phyloP scores from a whole-genome alignment of 2,329 filamentous ascomycete genomes.

The Aspergillus carbonarius region DNA sequence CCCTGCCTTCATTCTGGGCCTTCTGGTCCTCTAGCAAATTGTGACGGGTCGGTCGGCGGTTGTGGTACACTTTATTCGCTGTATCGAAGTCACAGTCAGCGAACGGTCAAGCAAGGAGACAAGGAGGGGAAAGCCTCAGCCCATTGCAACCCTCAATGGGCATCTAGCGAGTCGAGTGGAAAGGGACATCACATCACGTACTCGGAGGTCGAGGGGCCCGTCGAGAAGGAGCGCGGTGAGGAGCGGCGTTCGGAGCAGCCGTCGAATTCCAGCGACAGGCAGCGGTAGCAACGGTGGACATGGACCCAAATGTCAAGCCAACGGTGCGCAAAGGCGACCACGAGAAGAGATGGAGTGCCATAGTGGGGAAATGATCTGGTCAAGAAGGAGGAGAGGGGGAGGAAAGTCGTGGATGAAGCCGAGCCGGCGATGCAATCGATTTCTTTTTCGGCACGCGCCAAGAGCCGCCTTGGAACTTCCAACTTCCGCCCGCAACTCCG shows the following conservation, averaged over 20 bases:
- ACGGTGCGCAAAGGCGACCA: conserved; percentile 28
- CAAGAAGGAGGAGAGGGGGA: not conserved
- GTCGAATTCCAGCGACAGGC: conserved; percentile 38
- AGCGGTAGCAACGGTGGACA: conserved; percentile 20
- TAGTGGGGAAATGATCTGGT: conserved; percentile 8
- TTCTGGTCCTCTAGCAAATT: conserved; percentile 39
- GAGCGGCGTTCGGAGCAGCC: conserved; percentile 27
- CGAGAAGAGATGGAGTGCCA: conserved; percentile 32
- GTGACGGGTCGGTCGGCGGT: conserved; percentile 32
- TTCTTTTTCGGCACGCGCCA: conserved; percentile 30
- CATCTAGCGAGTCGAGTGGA: too few species aligned
- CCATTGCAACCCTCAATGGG: not conserved
- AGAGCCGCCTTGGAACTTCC: conserved; percentile 21
- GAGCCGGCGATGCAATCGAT: conserved; percentile 15
- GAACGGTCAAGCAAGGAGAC: not conserved
- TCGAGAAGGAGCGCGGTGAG: not conserved
- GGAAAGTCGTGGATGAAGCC: conserved; percentile 13
- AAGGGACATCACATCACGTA: conserved; percentile 18
- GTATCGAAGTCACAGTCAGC: conserved; percentile 4
- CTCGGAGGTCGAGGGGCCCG: conserved; percentile 18
- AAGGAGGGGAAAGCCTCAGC: not conserved
- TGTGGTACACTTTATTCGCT: conserved; percentile 23
- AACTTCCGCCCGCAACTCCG: conserved; percentile 13
- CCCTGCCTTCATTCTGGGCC: conserved; percentile 36
- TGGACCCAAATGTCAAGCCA: conserved; percentile 18